phyloP scores from a whole-genome alignment of 1,139 yeast species.

The Hansenula lynferdii region DNA sequence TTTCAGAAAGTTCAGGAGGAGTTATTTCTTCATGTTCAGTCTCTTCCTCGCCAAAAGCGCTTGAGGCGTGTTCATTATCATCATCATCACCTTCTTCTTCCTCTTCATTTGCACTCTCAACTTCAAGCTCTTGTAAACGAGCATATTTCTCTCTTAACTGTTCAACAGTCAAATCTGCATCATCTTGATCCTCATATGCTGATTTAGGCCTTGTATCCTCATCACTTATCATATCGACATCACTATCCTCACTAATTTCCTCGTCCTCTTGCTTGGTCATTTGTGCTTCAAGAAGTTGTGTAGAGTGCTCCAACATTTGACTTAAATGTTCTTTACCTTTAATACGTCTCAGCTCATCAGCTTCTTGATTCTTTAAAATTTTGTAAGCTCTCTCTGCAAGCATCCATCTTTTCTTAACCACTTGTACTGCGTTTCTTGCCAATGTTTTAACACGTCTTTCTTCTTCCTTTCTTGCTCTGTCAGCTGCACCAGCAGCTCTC shows the following conservation, averaged over 20 bases:
- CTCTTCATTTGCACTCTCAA: constrained; percentile 17
- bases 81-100: constrained; percentile 22
- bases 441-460: constrained; percentile 62
- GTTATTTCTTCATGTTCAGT: constrained; percentile 19
- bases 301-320: constrained; percentile 87
- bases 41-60: too few relatives aligned
- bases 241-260: constrained; percentile 12
- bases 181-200: constrained; percentile 32
- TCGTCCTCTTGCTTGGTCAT: constrained; percentile 33
- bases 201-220: constrained; percentile 20
- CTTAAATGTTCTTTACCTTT: constrained; percentile 87
- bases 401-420: constrained; percentile 87
- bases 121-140: constrained; percentile 33
- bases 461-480: constrained; percentile 65
- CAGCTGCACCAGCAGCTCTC: constrained; percentile 84
- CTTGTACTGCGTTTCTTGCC: constrained; percentile 76
- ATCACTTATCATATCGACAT: constrained; percentile 4
- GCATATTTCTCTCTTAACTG: constrained; percentile 65
- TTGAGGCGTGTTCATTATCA: too few relatives aligned
- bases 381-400: constrained; percentile 82
- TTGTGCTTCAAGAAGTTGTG: constrained; percentile 86
- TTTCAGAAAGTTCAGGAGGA: constrained; percentile 21
- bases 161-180: constrained; percentile 57
- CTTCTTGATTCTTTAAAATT: constrained; percentile 45
- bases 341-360: constrained; percentile 63